Conservation (phyloP, 2,329 filamentous ascomycete species). For the Colletotrichum tropicicola region DNA sequence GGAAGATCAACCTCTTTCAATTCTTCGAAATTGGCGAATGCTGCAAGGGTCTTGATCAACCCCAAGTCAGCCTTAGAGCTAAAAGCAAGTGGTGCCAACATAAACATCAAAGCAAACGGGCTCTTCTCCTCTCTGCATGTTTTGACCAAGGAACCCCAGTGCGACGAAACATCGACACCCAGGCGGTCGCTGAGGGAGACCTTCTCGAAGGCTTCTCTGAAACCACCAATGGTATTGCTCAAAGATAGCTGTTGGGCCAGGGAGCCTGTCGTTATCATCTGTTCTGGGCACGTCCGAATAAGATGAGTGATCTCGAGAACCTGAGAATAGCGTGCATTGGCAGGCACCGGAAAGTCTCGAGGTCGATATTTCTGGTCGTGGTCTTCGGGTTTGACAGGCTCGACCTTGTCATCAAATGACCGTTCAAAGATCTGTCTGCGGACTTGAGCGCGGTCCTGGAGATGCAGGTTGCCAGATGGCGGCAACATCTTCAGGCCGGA, state of each 20-base stretch:
- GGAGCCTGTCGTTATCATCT: constrained; percentile 22
- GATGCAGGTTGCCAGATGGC: constrained; percentile 31
- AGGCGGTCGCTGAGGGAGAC: constrained; percentile 50
- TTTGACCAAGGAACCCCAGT: constrained; percentile 55
- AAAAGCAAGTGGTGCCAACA: constrained; percentile 55
- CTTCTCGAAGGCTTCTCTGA: constrained; percentile 37
- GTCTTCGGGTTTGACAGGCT: not conserved
- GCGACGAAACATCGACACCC: constrained; percentile 41
- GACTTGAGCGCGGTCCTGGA: constrained; percentile 32
- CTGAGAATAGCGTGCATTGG: constrained; percentile 21
- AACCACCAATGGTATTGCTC: constrained; percentile 46
- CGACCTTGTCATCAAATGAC: constrained; percentile 34
- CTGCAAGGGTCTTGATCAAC: constrained; percentile 51
- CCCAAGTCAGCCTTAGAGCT: constrained; percentile 45
- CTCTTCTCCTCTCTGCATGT: constrained; percentile 42
- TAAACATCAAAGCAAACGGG: constrained; percentile 52
- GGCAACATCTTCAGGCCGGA: constrained; percentile 22
- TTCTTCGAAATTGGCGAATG: constrained; percentile 50
- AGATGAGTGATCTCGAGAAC: constrained; percentile 32
- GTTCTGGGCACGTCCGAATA: constrained; percentile 31
- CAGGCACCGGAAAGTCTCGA: constrained; percentile 29
- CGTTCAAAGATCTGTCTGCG: constrained; percentile 22
- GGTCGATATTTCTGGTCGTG: constrained; percentile 26
- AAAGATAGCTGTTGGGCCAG: constrained; percentile 26
- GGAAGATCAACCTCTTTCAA: constrained; percentile 49